A percentile compares a stretch with the other conserved stretches of the same genome.
Conservation (phyloP, 805 yeast genomes). For the Geotrichum ghanense region DNA sequence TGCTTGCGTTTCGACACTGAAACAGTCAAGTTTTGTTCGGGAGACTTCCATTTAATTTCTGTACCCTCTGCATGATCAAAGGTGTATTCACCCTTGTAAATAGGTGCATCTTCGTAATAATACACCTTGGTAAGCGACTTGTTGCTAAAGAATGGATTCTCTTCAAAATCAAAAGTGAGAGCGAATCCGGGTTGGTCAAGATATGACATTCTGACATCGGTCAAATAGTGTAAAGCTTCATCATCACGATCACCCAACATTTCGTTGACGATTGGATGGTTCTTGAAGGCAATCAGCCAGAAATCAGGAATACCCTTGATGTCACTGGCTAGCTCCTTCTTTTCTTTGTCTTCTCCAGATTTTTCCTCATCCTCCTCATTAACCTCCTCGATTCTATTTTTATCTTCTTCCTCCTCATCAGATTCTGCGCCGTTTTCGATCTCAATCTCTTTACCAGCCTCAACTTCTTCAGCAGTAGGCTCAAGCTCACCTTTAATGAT, state of each 20-base stretch:
- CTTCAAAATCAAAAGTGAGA: slow-evolving; percentile 67
- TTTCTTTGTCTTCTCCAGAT: slow-evolving; percentile 34
- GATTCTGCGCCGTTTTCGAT: slow-evolving; percentile 39
- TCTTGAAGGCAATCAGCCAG: slow-evolving; percentile 94
- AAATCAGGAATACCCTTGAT: slow-evolving; percentile 80
- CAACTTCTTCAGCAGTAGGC: slow-evolving; percentile 71
- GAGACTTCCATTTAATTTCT: slow-evolving; percentile 71
- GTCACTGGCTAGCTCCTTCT: slow-evolving; percentile 28
- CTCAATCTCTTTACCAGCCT: slow-evolving; percentile 62
- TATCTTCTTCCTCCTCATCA: slow-evolving; percentile 32
- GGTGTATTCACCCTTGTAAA: slow-evolving; percentile 90
- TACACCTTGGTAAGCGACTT: slow-evolving; percentile 69
- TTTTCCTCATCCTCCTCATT: slow-evolving; percentile 27
- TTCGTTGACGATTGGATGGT: slow-evolving; percentile 68
- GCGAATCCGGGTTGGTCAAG: slow-evolving; percentile 77
- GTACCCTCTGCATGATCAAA: slow-evolving; percentile 95
- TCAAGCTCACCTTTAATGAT: slow-evolving; percentile 63
- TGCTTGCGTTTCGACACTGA: slow-evolving; percentile 89
- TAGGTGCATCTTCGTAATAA: slow-evolving; percentile 83
- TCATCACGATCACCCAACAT: slow-evolving; percentile 83
- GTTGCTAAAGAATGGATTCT: slow-evolving; percentile 70
- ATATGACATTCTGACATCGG: slow-evolving; percentile 68
- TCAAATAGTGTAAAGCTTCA: slow-evolving; percentile 61
- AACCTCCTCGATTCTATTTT: slow-evolving; percentile 28
- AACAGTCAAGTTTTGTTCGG: slow-evolving; percentile 75